Evolutionary conservation across 169 alveolate genomes (phyloP).

Genomic region (Neospora caninum): DNA sequence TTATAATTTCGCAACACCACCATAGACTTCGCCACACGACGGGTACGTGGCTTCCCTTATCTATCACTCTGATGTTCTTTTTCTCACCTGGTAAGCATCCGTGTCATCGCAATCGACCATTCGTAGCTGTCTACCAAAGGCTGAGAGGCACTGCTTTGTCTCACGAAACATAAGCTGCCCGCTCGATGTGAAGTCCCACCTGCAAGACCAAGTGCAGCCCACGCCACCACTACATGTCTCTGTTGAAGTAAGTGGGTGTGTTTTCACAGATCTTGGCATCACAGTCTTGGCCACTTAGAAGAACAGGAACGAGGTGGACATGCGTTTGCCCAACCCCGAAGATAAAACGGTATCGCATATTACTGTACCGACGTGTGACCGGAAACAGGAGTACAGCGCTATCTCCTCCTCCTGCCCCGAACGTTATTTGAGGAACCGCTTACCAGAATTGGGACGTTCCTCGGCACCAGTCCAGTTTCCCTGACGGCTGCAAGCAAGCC

Average conservation of each 20-base stretch:
- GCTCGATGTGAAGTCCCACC: slow-evolving; percentile 25
- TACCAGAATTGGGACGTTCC: slow-evolving; percentile 40
- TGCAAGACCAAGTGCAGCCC: neutral
- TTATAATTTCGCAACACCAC: too few relatives aligned
- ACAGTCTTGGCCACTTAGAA: neutral
- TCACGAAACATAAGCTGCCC: neutral
- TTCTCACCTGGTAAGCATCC: slow-evolving; percentile 4
- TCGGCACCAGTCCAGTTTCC: slow-evolving; percentile 58
- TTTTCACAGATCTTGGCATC: neutral
- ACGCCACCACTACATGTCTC: neutral
- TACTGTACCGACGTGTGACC: too few relatives aligned
- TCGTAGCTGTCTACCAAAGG: neutral
- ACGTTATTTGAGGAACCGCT: neutral
- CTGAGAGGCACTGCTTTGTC: slow-evolving; percentile 32
- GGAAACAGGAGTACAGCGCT: too few relatives aligned
- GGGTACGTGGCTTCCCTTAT: too few relatives aligned
- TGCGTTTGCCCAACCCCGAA: too few relatives aligned
- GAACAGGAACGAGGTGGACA: neutral
- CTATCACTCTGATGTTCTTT: too few relatives aligned
- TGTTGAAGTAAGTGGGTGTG: neutral
- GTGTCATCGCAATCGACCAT: slow-evolving; percentile 40
- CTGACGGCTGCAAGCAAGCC: slow-evolving; percentile 69
- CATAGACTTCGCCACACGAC: too few relatives aligned
- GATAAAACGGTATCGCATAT: too few relatives aligned
- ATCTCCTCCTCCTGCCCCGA: too few relatives aligned